phyloP scores from a whole-genome alignment of 148 eudicot species.

The Rhododendron ferrugineum region DNA sequence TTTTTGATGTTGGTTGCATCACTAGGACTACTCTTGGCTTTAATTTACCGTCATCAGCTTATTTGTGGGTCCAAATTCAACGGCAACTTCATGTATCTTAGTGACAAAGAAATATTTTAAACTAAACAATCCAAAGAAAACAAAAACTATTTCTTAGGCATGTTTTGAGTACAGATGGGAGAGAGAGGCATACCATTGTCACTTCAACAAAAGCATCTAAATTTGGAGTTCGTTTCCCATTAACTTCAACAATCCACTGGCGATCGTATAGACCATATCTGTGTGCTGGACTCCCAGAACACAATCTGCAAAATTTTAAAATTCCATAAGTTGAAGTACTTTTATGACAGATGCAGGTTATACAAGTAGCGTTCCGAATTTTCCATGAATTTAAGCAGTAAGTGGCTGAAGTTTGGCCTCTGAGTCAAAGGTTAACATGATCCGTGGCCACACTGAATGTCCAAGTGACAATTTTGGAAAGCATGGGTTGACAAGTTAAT shows the following conservation, averaged over 20 bases:
- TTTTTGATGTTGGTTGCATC: no score
- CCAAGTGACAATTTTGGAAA: not conserved
- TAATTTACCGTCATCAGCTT: no score
- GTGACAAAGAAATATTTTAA: no score
- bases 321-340: not conserved
- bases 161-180: not conserved
- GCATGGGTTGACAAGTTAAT: not conserved
- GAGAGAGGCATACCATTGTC: conserved; percentile 52
- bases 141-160: not conserved
- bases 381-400: not conserved
- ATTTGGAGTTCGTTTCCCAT: conserved; percentile 86
- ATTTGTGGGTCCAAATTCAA: no score
- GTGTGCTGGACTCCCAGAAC: conserved; percentile 22
- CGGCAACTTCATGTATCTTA: no score
- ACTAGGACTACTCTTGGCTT: no score
- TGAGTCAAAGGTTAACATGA: not conserved
- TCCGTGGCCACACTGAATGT: not conserved
- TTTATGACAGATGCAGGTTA: not conserved
- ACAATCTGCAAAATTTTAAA: not conserved
- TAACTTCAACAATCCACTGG: conserved; percentile 94
- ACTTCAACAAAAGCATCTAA: conserved; percentile 77
- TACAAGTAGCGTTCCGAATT: not conserved
- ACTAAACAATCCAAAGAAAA: no score
- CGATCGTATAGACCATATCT: conserved; percentile 82
- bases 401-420: not conserved